phyloP scores from a whole-genome alignment of 768 basidiomycete genomes.

The Naganishia onofrii region DNA sequence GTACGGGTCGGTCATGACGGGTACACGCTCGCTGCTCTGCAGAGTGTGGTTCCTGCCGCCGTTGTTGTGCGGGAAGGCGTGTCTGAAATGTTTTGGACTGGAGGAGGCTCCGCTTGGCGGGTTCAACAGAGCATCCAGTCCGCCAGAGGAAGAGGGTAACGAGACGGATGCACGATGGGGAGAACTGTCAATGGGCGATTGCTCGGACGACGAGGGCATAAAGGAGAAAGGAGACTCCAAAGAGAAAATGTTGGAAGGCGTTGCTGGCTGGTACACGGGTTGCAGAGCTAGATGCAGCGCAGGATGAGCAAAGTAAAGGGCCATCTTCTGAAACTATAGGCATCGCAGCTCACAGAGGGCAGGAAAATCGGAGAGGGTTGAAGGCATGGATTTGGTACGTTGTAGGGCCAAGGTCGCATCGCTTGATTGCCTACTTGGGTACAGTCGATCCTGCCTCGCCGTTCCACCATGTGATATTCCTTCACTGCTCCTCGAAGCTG shows the following conservation, averaged over 20 bases:
- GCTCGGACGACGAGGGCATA: neutral
- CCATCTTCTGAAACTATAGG: too few species aligned
- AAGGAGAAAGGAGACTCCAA: slow-evolving; percentile 3
- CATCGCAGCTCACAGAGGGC: neutral
- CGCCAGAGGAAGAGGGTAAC: neutral
- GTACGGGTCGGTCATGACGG: neutral
- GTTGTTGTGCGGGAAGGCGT: neutral
- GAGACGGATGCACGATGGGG: neutral
- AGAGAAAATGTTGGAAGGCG: neutral
- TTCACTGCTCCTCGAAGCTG: neutral
- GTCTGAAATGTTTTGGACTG: neutral
- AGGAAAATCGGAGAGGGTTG: neutral
- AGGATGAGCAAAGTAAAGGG: neutral
- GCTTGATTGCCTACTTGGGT: neutral
- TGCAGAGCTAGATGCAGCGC: neutral
- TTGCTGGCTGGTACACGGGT: neutral
- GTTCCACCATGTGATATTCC: neutral
- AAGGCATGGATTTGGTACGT: neutral
- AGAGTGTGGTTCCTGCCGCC: neutral
- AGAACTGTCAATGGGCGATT: neutral
- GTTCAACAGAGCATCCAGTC: neutral
- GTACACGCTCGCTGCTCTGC: neutral
- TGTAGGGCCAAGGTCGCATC: neutral
- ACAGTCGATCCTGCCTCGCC: neutral
- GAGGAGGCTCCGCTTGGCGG: neutral